These are phyloP conservation scores for Eutrema heterophyllum DNA, from an alignment of 345 rosid genomes.

Conservation along the genomic window DNA sequence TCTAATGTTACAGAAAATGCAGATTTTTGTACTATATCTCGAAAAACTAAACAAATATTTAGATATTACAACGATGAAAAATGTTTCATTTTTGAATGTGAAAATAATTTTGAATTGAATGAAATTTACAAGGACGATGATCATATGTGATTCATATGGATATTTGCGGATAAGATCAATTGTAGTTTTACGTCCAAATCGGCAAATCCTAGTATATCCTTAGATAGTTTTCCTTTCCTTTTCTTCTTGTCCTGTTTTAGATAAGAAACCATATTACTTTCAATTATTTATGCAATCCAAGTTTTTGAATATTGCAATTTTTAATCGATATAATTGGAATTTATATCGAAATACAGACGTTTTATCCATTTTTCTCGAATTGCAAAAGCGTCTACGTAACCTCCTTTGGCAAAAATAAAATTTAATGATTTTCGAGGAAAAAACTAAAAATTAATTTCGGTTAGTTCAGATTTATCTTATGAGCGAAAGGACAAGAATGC, in stretches of 20 bases:
- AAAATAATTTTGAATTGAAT: not conserved
- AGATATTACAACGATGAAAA: not conserved
- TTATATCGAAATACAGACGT: not conserved
- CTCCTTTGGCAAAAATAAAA: not conserved
- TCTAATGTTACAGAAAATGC: not conserved
- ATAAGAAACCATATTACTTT: not conserved
- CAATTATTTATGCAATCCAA: not conserved
- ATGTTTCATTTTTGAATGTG: not conserved
- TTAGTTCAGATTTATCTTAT: constrained; percentile 3
- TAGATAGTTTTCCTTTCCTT: not conserved
- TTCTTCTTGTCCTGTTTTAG: constrained; percentile 1
- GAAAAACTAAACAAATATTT: not conserved
- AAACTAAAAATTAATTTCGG: not conserved
- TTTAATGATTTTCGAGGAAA: not conserved
- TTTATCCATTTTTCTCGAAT: constrained; percentile 23
- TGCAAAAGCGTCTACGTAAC: constrained; percentile 18
- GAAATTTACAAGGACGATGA: not conserved
- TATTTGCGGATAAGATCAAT: constrained; percentile 25
- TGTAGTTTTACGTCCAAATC: constrained; percentile 18
- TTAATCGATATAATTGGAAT: not conserved
- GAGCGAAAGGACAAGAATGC: not conserved
- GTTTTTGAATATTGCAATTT: not conserved
- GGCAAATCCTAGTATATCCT: not conserved
- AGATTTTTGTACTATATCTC: not conserved
- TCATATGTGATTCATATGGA: not conserved